These are phyloP conservation scores for Sphagnum contortum DNA, from an alignment of 225 moss, liverwort and hornwort genomes.

Conservation along the genomic window DNA sequence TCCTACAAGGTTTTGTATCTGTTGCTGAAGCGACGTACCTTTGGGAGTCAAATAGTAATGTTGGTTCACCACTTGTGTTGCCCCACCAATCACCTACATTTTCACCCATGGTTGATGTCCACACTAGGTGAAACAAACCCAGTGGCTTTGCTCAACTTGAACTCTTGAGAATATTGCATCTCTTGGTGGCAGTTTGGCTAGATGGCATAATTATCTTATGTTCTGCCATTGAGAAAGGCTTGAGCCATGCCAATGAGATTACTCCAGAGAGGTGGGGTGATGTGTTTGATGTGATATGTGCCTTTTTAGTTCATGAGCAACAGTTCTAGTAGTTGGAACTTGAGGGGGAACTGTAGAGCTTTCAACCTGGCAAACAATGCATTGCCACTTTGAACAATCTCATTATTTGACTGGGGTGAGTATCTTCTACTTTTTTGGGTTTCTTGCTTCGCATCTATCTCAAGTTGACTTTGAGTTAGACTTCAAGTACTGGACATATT, in stretches of 20 bases:
- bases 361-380: constrained; percentile 84
- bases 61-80: constrained; percentile 24
- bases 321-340: constrained; percentile 88
- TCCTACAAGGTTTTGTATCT: constrained; percentile 60
- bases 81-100: constrained; percentile 33
- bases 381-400: constrained; percentile 76
- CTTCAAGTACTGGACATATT: too few species aligned
- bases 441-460: too few species aligned
- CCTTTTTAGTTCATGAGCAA: constrained; percentile 79
- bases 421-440: background rate
- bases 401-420: constrained; percentile 96
- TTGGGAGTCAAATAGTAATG: constrained; percentile 37
- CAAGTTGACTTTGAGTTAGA: too few species aligned
- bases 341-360: constrained; percentile 88
- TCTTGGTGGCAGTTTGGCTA: constrained; percentile 71
- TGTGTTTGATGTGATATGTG: constrained; percentile 87
- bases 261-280: constrained; percentile 88
- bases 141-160: constrained; percentile 67
- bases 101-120: constrained; percentile 33
- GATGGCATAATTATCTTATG: constrained; percentile 88
- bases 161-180: constrained; percentile 58
- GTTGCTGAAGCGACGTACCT: constrained; percentile 49
- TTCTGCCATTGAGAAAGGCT: constrained; percentile 65
- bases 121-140: constrained; percentile 43
- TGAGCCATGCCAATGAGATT: constrained; percentile 69